Base-by-base conservation (phyloP, 2,329 filamentous ascomycete species). In the Hypoxylon sp. region DNA sequence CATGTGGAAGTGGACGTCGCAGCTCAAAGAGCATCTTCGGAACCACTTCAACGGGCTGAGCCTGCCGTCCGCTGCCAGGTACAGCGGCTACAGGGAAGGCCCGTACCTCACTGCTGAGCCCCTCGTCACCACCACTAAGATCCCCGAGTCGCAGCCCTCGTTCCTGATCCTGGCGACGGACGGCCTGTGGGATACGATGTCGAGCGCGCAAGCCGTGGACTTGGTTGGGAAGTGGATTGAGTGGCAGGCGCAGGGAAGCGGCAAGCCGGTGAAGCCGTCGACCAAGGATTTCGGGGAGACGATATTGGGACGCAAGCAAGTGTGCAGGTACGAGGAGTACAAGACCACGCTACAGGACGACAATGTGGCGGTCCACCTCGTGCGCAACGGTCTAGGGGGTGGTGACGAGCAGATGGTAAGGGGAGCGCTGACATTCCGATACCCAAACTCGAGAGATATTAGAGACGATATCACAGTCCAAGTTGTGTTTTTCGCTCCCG, bases 381-480 rank as follows among this genome's bases (percentile, higher is more conserved):
- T 94, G 46, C 88, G 92, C 69, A 97, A 96, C 75, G 92, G 92
- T 0, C 86, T 96, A 13, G 93, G 93, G 42, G 93, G 93, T 3
- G 90, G 88, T 65, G 88, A 95, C 72, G 85, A 87, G 71, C 90
- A 93, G 74, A 88, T 94, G 84, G 83, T 96, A 25, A 90, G 89
- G 71, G 92, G 91, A 3, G 81, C 93, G 54, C 81, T 95, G 75
- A 93, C 92, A 1, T 84, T 93, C 30, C 88, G 89, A 7, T 89
- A 89, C 69, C 93, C 93, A 0, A 89, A 90, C 72, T 91, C 90
- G 42, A 84, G 93, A 69, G 76, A 77, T 53, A 77, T 81, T 50
- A 88, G 92, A 72, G 93, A 96, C 74, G 93, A 96, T 77, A 85
- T 95, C 61, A 96, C 93, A 0, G 91, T 96, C 14, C 92, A 96